Evolutionary conservation across 352 stramenopile species (phyloP), one percentile per base, ranked within the genome.

Genomic region (Achlya hypogyna): DNA sequence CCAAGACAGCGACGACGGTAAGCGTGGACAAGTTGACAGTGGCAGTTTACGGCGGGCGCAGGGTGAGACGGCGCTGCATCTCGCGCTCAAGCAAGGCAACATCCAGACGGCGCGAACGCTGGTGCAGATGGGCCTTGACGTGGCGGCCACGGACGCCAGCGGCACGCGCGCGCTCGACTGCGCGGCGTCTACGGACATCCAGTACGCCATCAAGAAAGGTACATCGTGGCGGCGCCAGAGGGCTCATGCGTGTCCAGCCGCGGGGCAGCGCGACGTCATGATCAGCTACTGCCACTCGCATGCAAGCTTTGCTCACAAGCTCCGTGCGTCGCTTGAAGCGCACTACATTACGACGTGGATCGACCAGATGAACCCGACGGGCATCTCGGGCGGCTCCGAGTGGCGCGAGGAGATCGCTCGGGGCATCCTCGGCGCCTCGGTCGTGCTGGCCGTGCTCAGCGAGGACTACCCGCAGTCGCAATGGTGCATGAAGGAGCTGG

Each of bases 271-370:
- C 28, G 84, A 93, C 54, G 84, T 93, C 6, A 93, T 93, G 84
- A 93, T 93, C 60, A 93, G 84, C 47, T 93, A 93, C 65, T 88
- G 79, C 51, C 84, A 93, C 40, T 84, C 84, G n/a, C 84, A 93
- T 51, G 71, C 78, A 18, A 63, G 72, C 5, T 71, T 93, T 51
- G 84, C 84, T 20, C 74, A 75, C 5, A 86, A 88, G 45, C 63
- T 93, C 22, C 81, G 84, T 35, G 78, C 90, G 34, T 76, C 78
- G 5, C 54, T 93, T 25, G 84, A 93, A 63, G 72, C 73, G 1
- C 78, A 83, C 4, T 79, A 86, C 51, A 75, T 93, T 20, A 93
- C 84, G 22, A 93, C 84, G 28, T 93, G 84, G 84, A 93, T 93
- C 51, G 84, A 93, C 59, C 81, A 81, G 8, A 91, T 93, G 82